Evolutionary conservation across 495 filamentous ascomycete genomes (phyloP).

Genomic region (Viridothelium virens): DNA sequence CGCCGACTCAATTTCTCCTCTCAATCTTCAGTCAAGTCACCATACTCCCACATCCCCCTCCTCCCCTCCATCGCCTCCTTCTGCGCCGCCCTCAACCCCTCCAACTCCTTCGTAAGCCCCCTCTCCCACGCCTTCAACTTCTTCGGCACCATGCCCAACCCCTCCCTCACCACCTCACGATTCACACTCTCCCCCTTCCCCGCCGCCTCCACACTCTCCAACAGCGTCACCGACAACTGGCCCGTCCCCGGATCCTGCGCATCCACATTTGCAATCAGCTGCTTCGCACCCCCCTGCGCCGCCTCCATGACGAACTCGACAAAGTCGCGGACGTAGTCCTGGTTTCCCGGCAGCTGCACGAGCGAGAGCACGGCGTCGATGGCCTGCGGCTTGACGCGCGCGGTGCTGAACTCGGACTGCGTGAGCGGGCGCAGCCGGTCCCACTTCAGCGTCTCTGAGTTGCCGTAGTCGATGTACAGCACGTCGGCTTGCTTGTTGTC

Average conservation of each 20-base stretch:
- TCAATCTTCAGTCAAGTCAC: conserved; percentile 84
- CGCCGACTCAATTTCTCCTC: conserved; percentile 3
- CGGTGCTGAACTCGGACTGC: conserved; percentile 65
- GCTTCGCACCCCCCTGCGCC: conserved; percentile 46
- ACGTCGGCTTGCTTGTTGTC: conserved; percentile 80
- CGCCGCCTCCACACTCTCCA: conserved; percentile 58
- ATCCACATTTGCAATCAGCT: conserved; percentile 88
- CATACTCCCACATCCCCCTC: conserved; percentile 95
- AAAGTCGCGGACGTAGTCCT: conserved; percentile 74
- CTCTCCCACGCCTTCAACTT: conserved; percentile 89
- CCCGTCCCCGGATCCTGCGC: conserved; percentile 64
- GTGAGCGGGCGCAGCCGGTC: conserved; percentile 67
- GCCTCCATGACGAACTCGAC: conserved; percentile 60
- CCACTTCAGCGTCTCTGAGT: conserved; percentile 82
- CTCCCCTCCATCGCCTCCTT: conserved; percentile 65
- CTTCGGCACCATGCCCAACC: conserved; percentile 77
- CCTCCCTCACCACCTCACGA: conserved; percentile 70
- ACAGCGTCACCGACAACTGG: conserved; percentile 72
- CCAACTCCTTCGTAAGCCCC: conserved; percentile 61
- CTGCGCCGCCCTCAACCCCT: conserved; percentile 58
- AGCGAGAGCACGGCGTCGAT: conserved; percentile 81
- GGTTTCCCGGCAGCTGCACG: conserved; percentile 68
- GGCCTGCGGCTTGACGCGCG: conserved; percentile 80
- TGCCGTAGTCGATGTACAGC: conserved; percentile 92
- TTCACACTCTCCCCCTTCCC: conserved; percentile 69